Evolutionary conservation across 306 rosid species (phyloP).

Genomic region (Trifolium subterraneum): DNA sequence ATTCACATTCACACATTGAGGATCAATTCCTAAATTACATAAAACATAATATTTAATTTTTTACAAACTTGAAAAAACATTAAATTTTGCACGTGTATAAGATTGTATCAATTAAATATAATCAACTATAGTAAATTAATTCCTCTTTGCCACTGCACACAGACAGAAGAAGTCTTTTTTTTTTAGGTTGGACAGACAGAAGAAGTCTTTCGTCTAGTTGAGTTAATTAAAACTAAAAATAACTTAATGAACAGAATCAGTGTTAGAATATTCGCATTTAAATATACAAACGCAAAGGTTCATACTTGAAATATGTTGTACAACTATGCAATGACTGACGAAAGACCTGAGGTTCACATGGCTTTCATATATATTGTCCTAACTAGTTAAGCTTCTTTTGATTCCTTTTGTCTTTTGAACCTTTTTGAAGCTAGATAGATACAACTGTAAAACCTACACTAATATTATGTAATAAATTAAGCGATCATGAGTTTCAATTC

Average conservation of each 20-base stretch:
- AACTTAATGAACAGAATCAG: not conserved
- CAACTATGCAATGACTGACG: not conserved
- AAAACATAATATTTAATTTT: not conserved
- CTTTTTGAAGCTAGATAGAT: not conserved
- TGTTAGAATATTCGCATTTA: not conserved
- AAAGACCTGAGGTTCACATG: not conserved
- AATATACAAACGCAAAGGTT: not conserved
- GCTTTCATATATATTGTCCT: not conserved
- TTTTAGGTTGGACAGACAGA: too few relatives aligned
- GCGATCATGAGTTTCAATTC: not conserved
- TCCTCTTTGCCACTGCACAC: not conserved
- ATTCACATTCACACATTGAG: not conserved
- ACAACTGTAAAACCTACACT: not conserved
- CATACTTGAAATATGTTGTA: not conserved
- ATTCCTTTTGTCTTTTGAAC: constrained; percentile 1
- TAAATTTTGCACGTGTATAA: not conserved
- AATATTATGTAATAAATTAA: not conserved
- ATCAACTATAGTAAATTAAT: not conserved
- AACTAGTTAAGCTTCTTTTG: not conserved
- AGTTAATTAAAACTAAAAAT: not conserved
- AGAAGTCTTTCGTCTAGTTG: not conserved
- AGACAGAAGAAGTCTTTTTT: not conserved
- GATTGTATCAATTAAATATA: not conserved
- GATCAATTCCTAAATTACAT: too few relatives aligned
- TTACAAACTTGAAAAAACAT: not conserved